A percentile compares a stretch with the other conserved stretches of the same genome.
Evolutionary conservation across 2,329 filamentous ascomycete genomes (phyloP).

Genomic region (Aureobasidium lini): DNA sequence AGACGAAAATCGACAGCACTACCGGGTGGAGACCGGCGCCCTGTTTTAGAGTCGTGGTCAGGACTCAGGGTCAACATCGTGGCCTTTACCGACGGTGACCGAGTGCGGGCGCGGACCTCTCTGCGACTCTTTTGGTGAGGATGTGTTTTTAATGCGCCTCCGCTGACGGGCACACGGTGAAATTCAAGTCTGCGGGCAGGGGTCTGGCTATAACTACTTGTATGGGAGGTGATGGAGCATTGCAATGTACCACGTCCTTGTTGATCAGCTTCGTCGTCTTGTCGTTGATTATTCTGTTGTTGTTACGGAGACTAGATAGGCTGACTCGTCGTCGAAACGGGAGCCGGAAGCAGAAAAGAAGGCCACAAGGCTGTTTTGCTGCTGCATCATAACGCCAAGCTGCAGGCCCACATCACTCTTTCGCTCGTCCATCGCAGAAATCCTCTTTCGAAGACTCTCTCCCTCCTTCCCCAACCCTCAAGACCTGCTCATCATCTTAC

Average conservation of each 20-base stretch:
- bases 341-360: background rate
- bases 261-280: background rate
- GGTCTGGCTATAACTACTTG: background rate
- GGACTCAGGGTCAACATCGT: slow-evolving; percentile 4
- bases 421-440: background rate
- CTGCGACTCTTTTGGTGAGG: background rate
- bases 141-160: background rate
- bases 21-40: background rate
- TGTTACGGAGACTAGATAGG: background rate
- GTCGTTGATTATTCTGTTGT: background rate
- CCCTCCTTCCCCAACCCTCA: background rate
- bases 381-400: slow-evolving; percentile 10
- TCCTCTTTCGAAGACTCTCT: slow-evolving; percentile 6
- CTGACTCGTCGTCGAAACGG: background rate
- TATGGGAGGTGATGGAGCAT: background rate
- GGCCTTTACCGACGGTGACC: background rate
- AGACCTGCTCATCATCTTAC: background rate
- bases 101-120: background rate
- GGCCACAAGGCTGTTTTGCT: slow-evolving; percentile 7
- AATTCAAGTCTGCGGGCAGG: background rate
- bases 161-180: background rate
- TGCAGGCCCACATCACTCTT: background rate
- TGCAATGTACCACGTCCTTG: background rate
- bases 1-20: slow-evolving; percentile 3
- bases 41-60: slow-evolving; percentile 3